A percentile compares a stretch with the other conserved stretches of the same genome.
Evolutionary conservation across 2,329 filamentous ascomycete species (phyloP).

Genomic region (Epichloe gansuensis): DNA sequence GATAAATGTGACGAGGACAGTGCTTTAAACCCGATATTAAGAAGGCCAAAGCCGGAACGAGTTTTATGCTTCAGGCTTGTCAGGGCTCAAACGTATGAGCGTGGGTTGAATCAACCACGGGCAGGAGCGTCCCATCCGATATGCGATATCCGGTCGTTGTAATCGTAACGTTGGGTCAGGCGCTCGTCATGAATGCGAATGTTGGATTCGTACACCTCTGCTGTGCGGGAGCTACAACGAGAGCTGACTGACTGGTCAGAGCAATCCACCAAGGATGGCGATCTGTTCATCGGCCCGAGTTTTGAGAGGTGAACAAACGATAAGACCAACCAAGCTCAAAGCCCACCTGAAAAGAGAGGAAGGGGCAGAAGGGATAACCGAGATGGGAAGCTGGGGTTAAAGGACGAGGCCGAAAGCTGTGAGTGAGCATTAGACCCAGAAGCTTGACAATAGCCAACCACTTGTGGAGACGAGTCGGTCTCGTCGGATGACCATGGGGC

Average conservation of each 20-base stretch:
- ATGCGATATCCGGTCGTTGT: neutral
- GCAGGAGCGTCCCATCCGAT: neutral
- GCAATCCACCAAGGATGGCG: neutral
- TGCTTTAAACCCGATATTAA: neutral
- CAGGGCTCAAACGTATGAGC: neutral
- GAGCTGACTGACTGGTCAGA: neutral
- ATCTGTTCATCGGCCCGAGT: neutral
- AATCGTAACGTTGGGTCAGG: neutral
- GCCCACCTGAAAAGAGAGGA: neutral
- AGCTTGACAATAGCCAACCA: conserved; percentile 2
- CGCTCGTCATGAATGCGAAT: neutral
- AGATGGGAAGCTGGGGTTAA: neutral
- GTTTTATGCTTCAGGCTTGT: neutral
- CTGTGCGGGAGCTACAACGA: neutral
- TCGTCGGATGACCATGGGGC: conserved; percentile 5
- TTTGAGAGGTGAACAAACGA: neutral
- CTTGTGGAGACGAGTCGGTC: conserved; percentile 5
- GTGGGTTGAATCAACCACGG: neutral
- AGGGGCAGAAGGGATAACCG: neutral
- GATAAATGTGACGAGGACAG: neutral
- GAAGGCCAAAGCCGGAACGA: neutral
- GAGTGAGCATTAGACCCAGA: neutral
- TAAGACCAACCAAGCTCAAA: neutral
- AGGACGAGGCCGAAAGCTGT: neutral
- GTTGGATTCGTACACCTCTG: neutral